Base-by-base conservation (phyloP, 148 eudicot species). In the Camellia lanceoleosa region DNA sequence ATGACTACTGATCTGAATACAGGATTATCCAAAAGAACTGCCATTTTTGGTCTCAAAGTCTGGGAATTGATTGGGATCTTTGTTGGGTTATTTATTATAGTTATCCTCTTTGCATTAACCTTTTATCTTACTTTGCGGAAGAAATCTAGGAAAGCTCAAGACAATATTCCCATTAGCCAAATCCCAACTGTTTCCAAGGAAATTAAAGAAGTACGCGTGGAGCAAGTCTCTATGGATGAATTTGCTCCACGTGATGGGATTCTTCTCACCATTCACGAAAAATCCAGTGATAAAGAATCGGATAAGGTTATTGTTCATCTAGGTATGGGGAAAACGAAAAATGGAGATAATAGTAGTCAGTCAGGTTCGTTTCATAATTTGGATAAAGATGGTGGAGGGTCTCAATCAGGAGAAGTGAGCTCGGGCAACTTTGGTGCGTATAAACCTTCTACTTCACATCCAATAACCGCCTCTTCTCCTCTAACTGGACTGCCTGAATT, bases 401-500 rank as follows among this genome's bases (percentile, higher is more conserved):
- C 83, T 66, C 82, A 83, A 19, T 89, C 90, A 51, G 92, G 88
- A 74, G 94, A 91, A 63, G 92, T 82, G 62, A 80, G 88, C 71
- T 91, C 92, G 1, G 92, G 86, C 16, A 67, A 84, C 30, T 85
- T 74, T 80, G 73, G 78, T 54, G 79, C 70, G 77, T 82, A 66
- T 71, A 91, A 87, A 68, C 89, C 89, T 12, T 85, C 94, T 65
- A 84, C 92, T 63, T 87, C 90, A 20, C 82, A 91, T 83, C 88
- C 90, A 55, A 84, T 89, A 59, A 87, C 90, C 13, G 90, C 94
- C 66, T 89, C 94, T 84, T 90, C 93, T 80, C 94, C 94, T 55
- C 90, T 91, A 15, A 52, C 80, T 72, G 94, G 94, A 23, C 82
- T 91, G 79, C 94, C 94, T 66, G 94, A 91, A 59, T 86, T 89